Conservation (phyloP, 169 alveolate genomes). For the Cystoisospora suis region DNA sequence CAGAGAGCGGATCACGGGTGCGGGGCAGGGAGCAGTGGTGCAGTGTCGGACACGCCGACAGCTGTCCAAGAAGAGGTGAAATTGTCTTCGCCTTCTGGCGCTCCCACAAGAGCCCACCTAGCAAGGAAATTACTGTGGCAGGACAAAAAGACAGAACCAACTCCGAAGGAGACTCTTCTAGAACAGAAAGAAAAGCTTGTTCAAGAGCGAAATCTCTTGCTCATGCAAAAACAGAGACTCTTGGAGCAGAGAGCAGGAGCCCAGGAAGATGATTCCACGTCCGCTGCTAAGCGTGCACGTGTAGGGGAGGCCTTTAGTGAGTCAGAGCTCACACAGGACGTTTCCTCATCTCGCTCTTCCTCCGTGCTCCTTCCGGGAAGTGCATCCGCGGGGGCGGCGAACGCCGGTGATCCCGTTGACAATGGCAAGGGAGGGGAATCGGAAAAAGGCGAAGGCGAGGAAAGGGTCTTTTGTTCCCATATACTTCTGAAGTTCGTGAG, state of each 20-base stretch:
- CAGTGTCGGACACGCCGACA: too few species aligned
- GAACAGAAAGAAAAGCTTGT: neutral
- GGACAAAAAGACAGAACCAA: neutral
- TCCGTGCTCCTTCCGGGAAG: neutral
- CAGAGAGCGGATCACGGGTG: too few species aligned
- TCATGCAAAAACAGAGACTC: neutral
- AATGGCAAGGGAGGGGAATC: neutral
- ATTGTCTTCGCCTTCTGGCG: too few species aligned
- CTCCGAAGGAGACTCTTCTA: neutral
- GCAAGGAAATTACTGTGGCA: slow-evolving; percentile 25
- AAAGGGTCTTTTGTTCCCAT: neutral
- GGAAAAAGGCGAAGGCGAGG: neutral
- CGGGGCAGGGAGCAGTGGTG: too few species aligned
- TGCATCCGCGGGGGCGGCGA: neutral
- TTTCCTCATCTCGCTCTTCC: too few species aligned
- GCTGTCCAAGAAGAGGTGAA: too few species aligned
- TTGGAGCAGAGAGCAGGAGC: neutral
- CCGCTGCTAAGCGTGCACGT: too few species aligned
- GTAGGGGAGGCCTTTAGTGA: too few species aligned
- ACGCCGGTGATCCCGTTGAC: neutral
- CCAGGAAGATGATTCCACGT: neutral
- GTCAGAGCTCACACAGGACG: too few species aligned
- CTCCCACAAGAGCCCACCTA: neutral
- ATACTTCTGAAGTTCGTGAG: neutral
- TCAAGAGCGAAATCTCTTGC: neutral